A percentile compares a stretch with the other conserved stretches of the same genome.
These are phyloP conservation scores for Fusarium sp. DNA, from an alignment of 2,329 filamentous ascomycete species.

Conservation along the genomic window DNA sequence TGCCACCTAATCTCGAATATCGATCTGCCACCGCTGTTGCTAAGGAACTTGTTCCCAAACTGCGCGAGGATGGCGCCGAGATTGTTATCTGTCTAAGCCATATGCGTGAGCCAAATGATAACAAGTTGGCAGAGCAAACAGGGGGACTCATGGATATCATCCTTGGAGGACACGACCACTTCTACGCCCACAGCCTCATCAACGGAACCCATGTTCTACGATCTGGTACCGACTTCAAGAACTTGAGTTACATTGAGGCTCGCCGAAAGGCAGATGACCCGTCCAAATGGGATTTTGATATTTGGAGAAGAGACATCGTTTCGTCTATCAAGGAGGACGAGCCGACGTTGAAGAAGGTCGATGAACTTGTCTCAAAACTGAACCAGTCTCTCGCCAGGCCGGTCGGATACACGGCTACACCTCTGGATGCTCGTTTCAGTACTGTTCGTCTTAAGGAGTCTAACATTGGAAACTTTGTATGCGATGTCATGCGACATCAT, in stretches of 20 bases:
- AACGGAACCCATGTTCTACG: conserved; percentile 87
- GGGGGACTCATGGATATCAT: conserved; percentile 84
- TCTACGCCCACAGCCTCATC: conserved; percentile 80
- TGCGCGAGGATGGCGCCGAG: conserved; percentile 82
- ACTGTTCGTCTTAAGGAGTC: conserved; percentile 82
- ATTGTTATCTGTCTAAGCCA: conserved; percentile 86
- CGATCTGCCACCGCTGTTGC: conserved; percentile 81
- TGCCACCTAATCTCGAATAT: conserved; percentile 86
- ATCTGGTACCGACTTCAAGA: conserved; percentile 91
- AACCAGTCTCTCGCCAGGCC: conserved; percentile 83
- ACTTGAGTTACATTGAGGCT: conserved; percentile 87
- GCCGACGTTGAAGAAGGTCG: conserved; percentile 70
- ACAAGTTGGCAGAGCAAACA: conserved; percentile 81
- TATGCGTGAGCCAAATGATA: conserved; percentile 88
- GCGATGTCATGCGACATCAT: conserved; percentile 88
- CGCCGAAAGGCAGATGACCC: conserved; percentile 62
- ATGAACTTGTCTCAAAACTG: conserved; percentile 76
- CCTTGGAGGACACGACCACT: conserved; percentile 90
- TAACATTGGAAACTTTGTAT: conserved; percentile 91
- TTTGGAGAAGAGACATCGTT: conserved; percentile 78
- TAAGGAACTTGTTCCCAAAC: conserved; percentile 75
- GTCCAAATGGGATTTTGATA: conserved; percentile 79
- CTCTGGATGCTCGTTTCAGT: conserved; percentile 86
- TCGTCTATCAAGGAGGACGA: conserved; percentile 73
- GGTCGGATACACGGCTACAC: conserved; percentile 82